A percentile compares a stretch with the other conserved stretches of the same genome.
phyloP scores from a whole-genome alignment of 2,329 filamentous ascomycete species.

The Aspergillus novofumigatus region DNA sequence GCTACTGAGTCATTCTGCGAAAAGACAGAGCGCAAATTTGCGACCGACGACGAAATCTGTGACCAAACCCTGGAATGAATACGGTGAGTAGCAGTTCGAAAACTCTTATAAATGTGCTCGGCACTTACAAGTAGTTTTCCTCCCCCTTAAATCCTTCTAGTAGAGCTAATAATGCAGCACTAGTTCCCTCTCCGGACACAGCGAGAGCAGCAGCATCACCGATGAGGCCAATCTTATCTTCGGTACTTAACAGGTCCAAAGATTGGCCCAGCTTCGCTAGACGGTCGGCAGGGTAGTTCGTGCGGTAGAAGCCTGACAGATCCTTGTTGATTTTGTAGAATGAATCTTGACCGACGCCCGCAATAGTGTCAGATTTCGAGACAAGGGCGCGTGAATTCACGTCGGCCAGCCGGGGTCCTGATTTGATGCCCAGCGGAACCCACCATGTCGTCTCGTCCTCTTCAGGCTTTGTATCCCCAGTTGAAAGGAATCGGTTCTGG shows the following conservation, averaged over 20 bases:
- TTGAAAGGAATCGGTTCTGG: constrained; percentile 86
- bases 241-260: constrained; percentile 69
- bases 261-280: constrained; percentile 75
- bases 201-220: constrained; percentile 87
- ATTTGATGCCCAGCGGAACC: constrained; percentile 83
- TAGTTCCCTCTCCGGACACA: constrained; percentile 78
- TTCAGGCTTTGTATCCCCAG: constrained; percentile 83
- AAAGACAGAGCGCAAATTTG: constrained; percentile 79
- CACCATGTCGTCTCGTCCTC: constrained; percentile 94
- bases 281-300: constrained; percentile 84
- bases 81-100: constrained; percentile 14
- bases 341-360: constrained; percentile 59
- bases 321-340: constrained; percentile 96
- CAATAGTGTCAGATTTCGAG: constrained; percentile 70
- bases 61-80: constrained; percentile 63
- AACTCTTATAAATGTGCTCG: not conserved
- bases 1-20: constrained; percentile 68
- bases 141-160: constrained; percentile 80
- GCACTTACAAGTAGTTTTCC: constrained; percentile 66
- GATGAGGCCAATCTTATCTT: constrained; percentile 90
- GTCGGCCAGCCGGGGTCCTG: constrained; percentile 62
- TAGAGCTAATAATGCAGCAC: constrained; percentile 75
- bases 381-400: constrained; percentile 66
- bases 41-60: constrained; percentile 73
- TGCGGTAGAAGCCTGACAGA: constrained; percentile 85